phyloP scores from a whole-genome alignment of 2,329 filamentous ascomycete genomes.

The Fusarium keratoplasticum region DNA sequence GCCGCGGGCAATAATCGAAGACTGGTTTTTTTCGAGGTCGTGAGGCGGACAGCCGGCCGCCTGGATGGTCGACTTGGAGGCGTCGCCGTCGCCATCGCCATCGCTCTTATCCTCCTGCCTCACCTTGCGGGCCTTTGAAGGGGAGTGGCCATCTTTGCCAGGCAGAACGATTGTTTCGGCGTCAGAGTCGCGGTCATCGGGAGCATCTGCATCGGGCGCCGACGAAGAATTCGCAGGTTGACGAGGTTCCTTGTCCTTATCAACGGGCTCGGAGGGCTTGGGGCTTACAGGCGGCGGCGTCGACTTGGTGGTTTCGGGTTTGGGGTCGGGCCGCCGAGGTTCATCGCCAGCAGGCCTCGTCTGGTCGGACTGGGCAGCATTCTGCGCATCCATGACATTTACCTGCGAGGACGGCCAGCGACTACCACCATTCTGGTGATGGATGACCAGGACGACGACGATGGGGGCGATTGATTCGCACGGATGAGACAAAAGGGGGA shows the following conservation, averaged over 20 bases:
- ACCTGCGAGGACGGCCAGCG: constrained; percentile 62
- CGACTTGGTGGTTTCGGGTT: constrained; percentile 36
- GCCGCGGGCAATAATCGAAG: constrained; percentile 48
- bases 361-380: constrained; percentile 72
- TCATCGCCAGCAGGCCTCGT: constrained; percentile 68
- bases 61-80: constrained; percentile 48
- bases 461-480: constrained; percentile 45
- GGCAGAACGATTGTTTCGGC: constrained; percentile 78
- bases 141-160: constrained; percentile 73
- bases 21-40: constrained; percentile 51
- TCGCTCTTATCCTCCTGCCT: constrained; percentile 75
- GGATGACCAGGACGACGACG: constrained; percentile 34
- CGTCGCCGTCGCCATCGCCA: constrained; percentile 61
- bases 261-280: constrained; percentile 31
- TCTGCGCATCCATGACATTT: constrained; percentile 77
- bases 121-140: constrained; percentile 71
- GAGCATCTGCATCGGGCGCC: constrained; percentile 51
- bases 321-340: constrained; percentile 55
- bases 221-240: constrained; percentile 48
- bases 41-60: constrained; percentile 46
- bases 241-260: constrained; percentile 43
- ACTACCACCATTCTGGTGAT: constrained; percentile 69
- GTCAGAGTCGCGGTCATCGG: constrained; percentile 73
- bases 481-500: constrained; percentile 22
- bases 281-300: constrained; percentile 42